Evolutionary conservation across 352 stramenopile genomes (phyloP).

Genomic region (Elongisporangium prolatum): DNA sequence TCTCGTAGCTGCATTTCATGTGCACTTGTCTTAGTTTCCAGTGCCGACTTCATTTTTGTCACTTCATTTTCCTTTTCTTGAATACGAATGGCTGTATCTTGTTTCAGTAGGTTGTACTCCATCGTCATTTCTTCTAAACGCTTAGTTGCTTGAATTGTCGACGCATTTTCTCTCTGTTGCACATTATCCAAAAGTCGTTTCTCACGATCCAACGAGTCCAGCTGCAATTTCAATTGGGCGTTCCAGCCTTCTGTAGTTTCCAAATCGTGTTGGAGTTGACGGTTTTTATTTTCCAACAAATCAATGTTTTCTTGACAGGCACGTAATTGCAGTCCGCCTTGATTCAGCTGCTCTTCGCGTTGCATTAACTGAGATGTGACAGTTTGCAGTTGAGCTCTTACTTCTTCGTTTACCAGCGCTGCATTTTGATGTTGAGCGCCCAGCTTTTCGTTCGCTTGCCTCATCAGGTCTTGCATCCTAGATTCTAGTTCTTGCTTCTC

Average conservation of each 20-base stretch:
- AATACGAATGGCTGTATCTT: slow-evolving; percentile 32
- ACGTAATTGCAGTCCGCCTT: slow-evolving; percentile 34
- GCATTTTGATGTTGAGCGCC: slow-evolving; percentile 39
- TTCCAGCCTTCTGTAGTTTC: slow-evolving; percentile 24
- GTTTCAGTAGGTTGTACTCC: slow-evolving; percentile 35
- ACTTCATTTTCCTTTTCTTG: slow-evolving; percentile 23
- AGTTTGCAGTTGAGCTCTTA: slow-evolving; percentile 32
- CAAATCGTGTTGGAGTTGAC: slow-evolving; percentile 24
- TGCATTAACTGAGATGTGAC: slow-evolving; percentile 29
- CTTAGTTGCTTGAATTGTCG: slow-evolving; percentile 15
- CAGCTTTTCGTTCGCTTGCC: slow-evolving; percentile 39
- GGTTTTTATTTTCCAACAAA: slow-evolving; percentile 29
- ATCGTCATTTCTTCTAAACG: slow-evolving; percentile 24
- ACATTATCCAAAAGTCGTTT: slow-evolving; percentile 29
- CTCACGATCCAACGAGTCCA: slow-evolving; percentile 33
- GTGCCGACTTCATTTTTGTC: slow-evolving; percentile 19
- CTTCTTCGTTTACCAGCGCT: slow-evolving; percentile 37
- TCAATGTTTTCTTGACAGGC: slow-evolving; percentile 21
- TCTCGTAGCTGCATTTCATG: slow-evolving; percentile 17
- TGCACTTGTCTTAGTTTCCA: slow-evolving; percentile 23
- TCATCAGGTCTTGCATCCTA: slow-evolving; percentile 46
- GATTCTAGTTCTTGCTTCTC: slow-evolving; percentile 46
- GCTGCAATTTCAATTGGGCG: slow-evolving; percentile 23
- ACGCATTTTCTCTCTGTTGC: slow-evolving; percentile 12
- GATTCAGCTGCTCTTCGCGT: slow-evolving; percentile 42